Base-by-base conservation (phyloP, 352 stramenopile genomes). In the Phytophthora aleatoria region DNA sequence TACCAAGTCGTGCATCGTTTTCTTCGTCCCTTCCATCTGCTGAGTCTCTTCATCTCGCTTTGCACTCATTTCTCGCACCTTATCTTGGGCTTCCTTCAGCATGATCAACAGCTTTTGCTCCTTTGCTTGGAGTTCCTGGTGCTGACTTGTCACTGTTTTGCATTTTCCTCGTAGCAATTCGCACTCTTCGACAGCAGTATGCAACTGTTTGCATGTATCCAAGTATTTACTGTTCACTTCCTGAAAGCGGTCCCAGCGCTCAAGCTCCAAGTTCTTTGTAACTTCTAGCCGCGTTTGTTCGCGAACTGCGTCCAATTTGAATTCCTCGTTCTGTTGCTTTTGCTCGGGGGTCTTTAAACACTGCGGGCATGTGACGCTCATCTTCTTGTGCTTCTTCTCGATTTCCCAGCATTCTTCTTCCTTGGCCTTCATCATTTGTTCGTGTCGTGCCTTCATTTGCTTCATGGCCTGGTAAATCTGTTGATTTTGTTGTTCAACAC, bases 151-250 rank as follows among this genome's bases (percentile, higher is more conserved):
- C 7, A 81, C 58, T 42, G 71, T 67, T 26, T 77, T 78, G 56
- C 73, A 71, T 50, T 79, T 52, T n/a, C 53, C n/a, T 73, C 55
- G 47, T 28, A 71, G 3, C 12, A 71, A 41, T 30, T 79, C 55
- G 5, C 67, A 42, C 43, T 68, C 47, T 69, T 75, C 39, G 36
- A 64, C 20, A 71, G 68, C 50, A 24, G 30, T 60, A 38, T 90
- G 81, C 16, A 89, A 26, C 53, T 85, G 64, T 50, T 72, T 52
- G 38, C 59, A 79, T 10, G 77, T 62, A 27, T 85, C 71, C 51
- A 92, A 80, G 50, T 90, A 90, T 64, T 91, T 91, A 31, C 64
- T 55, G 38, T 87, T 90, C 16, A 92, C 47, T 48, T 90, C 73
- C 64, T 92, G 81, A 52, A 87, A 90, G 24, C 73, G 68, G 31